phyloP scores from a whole-genome alignment of 768 basidiomycete species.

The Mycena rebaudengoi region DNA sequence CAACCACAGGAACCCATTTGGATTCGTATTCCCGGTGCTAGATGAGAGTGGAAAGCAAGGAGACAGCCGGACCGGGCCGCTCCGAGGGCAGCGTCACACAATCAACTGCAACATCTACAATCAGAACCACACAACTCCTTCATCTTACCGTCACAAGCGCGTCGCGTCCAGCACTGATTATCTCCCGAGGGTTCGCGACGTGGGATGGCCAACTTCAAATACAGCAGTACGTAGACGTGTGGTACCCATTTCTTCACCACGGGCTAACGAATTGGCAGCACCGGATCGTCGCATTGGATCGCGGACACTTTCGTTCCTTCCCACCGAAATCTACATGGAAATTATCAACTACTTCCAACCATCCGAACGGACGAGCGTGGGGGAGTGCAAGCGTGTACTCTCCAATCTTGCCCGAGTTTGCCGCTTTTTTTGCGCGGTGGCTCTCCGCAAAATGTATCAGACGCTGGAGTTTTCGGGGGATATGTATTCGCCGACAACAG shows the following conservation, averaged over 20 bases:
- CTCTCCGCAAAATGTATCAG: conserved; percentile 51
- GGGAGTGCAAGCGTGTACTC: conserved; percentile 31
- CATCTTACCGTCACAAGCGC: no score
- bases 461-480: conserved; percentile 34
- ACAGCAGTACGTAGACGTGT: conserved; percentile 11
- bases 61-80: no score
- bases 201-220: conserved; percentile 14
- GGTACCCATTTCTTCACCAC: no score
- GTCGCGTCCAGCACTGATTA: no score
- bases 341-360: conserved; percentile 48
- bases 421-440: conserved; percentile 48
- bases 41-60: no score
- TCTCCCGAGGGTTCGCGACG: no score
- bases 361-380: conserved; percentile 14
- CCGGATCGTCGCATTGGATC: conserved; percentile 30
- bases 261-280: conserved; percentile 25
- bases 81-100: no score
- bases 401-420: conserved; percentile 50
- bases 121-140: no score
- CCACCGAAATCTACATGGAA: conserved; percentile 53
- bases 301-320: conserved; percentile 40
- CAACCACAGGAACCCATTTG: no score
- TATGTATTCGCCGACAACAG: neutral
- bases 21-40: no score
- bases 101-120: no score